Evolutionary conservation across 768 basidiomycete species (phyloP), one percentile per base, ranked within the genome.

Genomic region (Termitomyces sp.): DNA sequence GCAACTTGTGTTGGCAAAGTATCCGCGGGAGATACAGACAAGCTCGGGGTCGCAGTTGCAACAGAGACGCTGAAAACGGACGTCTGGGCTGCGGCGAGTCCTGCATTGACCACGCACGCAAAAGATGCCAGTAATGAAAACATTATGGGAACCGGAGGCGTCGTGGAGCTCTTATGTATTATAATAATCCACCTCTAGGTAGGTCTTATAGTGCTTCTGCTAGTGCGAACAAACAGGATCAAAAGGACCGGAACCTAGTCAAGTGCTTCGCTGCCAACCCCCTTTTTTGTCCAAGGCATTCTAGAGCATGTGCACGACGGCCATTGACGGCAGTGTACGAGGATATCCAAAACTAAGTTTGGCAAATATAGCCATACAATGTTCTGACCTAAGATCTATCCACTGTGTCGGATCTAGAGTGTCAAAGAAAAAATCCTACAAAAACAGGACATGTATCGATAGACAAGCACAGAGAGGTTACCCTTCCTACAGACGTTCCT

Each of bases 1-100:
- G 83, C 70, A 24, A 71, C 81, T 64, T 91, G 88, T 0, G 88
- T 84, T 16, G 90, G 88, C 41, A 92, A 67, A n/a, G 72, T 59
- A 20, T 79, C 71, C 41, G 73, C 73, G 34, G 83, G 71, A 15
- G 87, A 63, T 0, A 73, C 83, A 1, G 88, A 81, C 11, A 89
- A 81, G 58, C 81, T 86, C 5, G 92, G 84, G 0, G 84, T 76
- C 36, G 85, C 77, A 0, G 92, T 91, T 16, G 81, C 74, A 37
- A 85, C 68, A 1, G 81, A 78, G 51, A 80, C 33, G 18, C 33
- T 67, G 9, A 61, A 59, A 39, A 64, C 57, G n/a, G 67, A 57
- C 30, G 67, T 62, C 41, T 63, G 65, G n/a, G 62, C 59, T 34
- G 67, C 66, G 9, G 66, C 62, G 33, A 68, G 41, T 30, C 55